phyloP scores from a whole-genome alignment of 805 yeast genomes.

The Teunomyces pallodes region DNA sequence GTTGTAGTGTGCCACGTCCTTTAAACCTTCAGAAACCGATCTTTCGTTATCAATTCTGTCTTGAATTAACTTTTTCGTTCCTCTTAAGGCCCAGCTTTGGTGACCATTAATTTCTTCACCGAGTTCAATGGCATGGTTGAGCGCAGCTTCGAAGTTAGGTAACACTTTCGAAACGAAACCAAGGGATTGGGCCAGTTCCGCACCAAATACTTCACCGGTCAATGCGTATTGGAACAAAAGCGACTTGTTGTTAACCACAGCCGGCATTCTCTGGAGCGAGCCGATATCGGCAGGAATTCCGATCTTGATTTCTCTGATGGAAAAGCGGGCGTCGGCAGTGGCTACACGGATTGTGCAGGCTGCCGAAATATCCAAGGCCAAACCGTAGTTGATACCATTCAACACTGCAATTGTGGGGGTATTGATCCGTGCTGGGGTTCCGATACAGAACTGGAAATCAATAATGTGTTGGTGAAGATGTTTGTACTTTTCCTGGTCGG shows the following conservation, averaged over 20 bases:
- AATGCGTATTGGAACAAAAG: constrained; percentile 58
- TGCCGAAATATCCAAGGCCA: constrained; percentile 65
- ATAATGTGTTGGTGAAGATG: constrained; percentile 36
- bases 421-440: constrained; percentile 43
- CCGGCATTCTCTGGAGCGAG: constrained; percentile 64
- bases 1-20: constrained; percentile 54
- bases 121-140: constrained; percentile 46
- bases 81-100: constrained; percentile 60
- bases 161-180: constrained; percentile 54
- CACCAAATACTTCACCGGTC: constrained; percentile 57
- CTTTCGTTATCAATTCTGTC: constrained; percentile 31
- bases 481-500: constrained; percentile 22
- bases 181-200: constrained; percentile 51
- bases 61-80: constrained; percentile 58
- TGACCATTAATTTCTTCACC: constrained; percentile 48
- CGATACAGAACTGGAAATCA: constrained; percentile 59
- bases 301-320: constrained; percentile 67
- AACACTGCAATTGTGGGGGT: constrained; percentile 66
- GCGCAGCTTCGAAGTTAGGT: constrained; percentile 47
- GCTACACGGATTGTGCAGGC: constrained; percentile 59
- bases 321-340: constrained; percentile 48
- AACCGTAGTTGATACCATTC: constrained; percentile 65
- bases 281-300: constrained; percentile 84
- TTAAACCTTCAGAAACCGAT: constrained; percentile 46
- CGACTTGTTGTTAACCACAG: constrained; percentile 51